phyloP scores from a whole-genome alignment of 2,329 filamentous ascomycete genomes.

The Exserohilum rostratum region DNA sequence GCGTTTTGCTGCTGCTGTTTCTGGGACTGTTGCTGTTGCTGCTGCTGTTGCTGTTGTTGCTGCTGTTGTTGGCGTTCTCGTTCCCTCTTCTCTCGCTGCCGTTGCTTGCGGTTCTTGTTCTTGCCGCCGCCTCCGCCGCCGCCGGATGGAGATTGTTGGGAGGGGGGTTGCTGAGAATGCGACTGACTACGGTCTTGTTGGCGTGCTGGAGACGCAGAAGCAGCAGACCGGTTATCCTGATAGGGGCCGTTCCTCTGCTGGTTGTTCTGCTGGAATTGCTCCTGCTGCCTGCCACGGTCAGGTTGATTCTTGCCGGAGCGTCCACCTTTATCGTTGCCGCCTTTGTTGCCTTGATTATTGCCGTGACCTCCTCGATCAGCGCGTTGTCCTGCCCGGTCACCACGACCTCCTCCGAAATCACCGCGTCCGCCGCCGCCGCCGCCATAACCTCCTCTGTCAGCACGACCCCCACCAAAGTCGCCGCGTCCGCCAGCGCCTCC shows the following conservation, averaged over 20 bases:
- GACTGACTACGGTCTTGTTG: conserved; percentile 36
- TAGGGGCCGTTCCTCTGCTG: conserved; percentile 27
- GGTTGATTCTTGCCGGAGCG: conserved; percentile 34
- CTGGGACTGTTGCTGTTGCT: conserved; percentile 18
- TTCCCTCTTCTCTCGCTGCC: conserved; percentile 36
- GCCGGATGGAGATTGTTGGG: conserved; percentile 31
- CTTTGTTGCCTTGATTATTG: conserved; percentile 29
- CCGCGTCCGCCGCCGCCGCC: conserved; percentile 26
- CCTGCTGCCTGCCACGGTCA: conserved; percentile 31
- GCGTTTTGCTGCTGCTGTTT: conserved; percentile 21
- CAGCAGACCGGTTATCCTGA: conserved; percentile 28
- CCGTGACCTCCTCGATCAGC: conserved; percentile 22
- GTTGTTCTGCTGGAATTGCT: conserved; percentile 22
- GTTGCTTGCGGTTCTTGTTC: conserved; percentile 41
- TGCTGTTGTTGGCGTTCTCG: conserved; percentile 28
- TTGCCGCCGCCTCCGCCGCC: conserved; percentile 30
- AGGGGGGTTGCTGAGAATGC: conserved; percentile 14
- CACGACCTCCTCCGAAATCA: conserved; percentile 25
- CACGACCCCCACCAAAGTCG: conserved; percentile 33
- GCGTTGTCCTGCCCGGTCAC: conserved; percentile 35
- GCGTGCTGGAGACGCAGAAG: conserved; percentile 26
- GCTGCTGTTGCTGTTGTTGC: conserved; percentile 17
- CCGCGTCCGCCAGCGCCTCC: conserved; percentile 31
- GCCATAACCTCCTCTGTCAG: conserved; percentile 26
- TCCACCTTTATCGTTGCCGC: conserved; percentile 26